Conservation (phyloP, 2,329 filamentous ascomycete species). For the Colletotrichum spinosum region DNA sequence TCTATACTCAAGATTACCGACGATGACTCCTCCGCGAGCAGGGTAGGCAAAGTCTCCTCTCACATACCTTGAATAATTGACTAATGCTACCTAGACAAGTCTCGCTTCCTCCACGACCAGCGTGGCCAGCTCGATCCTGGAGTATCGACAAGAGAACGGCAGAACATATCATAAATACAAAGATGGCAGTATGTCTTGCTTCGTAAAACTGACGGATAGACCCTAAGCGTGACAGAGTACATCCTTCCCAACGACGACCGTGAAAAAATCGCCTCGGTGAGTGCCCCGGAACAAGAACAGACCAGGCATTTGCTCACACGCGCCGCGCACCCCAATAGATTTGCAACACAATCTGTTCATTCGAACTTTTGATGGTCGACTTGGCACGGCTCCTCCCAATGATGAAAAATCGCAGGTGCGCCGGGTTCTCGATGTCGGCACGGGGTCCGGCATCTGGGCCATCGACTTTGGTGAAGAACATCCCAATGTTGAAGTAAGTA, state of each 20-base stretch:
- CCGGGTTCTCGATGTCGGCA: slow-evolving; percentile 41
- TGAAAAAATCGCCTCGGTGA: slow-evolving; percentile 11
- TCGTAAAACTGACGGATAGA: no score
- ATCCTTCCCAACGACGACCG: slow-evolving; percentile 18
- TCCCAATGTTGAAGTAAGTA: neutral
- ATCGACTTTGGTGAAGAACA: slow-evolving; percentile 40
- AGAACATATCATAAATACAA: slow-evolving; percentile 49
- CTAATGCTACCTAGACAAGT: neutral
- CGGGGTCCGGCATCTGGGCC: slow-evolving; percentile 42
- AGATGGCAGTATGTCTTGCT: neutral
- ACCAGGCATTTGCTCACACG: neutral
- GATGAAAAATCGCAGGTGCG: neutral
- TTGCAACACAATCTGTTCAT: slow-evolving; percentile 43
- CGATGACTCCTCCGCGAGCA: no score
- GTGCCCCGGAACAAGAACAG: neutral
- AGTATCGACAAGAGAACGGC: slow-evolving; percentile 50
- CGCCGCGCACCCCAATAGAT: slow-evolving; percentile 31
- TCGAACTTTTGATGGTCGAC: slow-evolving; percentile 40
- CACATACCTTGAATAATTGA: no score
- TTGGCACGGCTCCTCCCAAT: slow-evolving; percentile 36
- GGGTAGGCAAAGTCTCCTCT: no score
- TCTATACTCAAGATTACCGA: no score
- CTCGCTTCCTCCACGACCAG: slow-evolving; percentile 42
- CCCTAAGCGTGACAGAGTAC: slow-evolving; percentile 3
- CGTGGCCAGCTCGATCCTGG: slow-evolving; percentile 48